These are phyloP conservation scores for Meripilus lineatus DNA, from an alignment of 1,284 basidiomycete species.

Conservation along the genomic window DNA sequence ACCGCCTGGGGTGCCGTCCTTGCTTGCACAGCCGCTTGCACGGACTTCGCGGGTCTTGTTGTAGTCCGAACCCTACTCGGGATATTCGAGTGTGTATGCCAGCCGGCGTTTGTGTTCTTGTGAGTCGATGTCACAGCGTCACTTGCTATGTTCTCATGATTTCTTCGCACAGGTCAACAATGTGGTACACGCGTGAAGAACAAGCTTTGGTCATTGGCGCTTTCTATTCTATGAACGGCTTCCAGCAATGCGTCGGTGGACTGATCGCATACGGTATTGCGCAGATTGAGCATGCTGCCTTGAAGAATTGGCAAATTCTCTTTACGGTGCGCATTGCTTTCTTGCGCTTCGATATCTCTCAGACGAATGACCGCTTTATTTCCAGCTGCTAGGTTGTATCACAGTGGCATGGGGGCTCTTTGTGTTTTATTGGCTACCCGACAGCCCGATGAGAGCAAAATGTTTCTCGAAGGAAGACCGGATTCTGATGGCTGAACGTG, in stretches of 20 bases:
- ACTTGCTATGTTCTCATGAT: neutral
- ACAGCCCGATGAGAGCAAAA: conserved; percentile 44
- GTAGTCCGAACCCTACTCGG: conserved; percentile 45
- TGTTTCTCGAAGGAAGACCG: conserved; percentile 46
- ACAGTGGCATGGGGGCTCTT: conserved; percentile 47
- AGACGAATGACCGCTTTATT: neutral
- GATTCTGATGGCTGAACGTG: conserved; percentile 49
- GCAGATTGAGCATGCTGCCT: conserved; percentile 35
- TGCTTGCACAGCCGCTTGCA: conserved; percentile 44
- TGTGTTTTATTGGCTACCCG: conserved; percentile 47
- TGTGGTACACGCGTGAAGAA: conserved; percentile 50
- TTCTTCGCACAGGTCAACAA: conserved; percentile 33
- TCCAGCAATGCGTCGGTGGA: conserved; percentile 49
- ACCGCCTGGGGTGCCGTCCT: conserved; percentile 44
- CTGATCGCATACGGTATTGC: conserved; percentile 46
- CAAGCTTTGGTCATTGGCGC: conserved; percentile 45
- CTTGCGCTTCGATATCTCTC: neutral
- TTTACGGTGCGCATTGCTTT: conserved; percentile 35
- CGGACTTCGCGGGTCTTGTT: conserved; percentile 41
- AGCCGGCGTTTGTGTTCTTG: conserved; percentile 41
- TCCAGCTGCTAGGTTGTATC: conserved; percentile 38
- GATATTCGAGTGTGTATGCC: conserved; percentile 46
- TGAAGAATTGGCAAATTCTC: conserved; percentile 51
- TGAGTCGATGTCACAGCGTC: conserved; percentile 6
- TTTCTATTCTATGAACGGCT: conserved; percentile 50